Evolutionary conservation across 805 yeast genomes (phyloP), one percentile per base, ranked within the genome.

Genomic region (Suhomyces xylopsoci): DNA sequence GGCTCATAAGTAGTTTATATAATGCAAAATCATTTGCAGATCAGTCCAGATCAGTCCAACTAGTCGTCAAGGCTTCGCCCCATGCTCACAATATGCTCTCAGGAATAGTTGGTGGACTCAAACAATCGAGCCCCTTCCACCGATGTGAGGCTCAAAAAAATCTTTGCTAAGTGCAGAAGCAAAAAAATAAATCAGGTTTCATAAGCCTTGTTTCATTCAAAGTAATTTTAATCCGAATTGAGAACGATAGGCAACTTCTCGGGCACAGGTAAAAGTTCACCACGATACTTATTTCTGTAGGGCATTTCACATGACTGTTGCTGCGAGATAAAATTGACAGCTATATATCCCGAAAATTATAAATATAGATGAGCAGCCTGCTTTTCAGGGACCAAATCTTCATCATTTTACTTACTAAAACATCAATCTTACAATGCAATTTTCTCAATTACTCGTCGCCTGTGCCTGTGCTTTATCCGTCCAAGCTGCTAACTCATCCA

Each of bases 401-500:
- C 9, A 5, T 32, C 15, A 32, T 3, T 32, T 7, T n/a, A 32
- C 36, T 38, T 19, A 3, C 19, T 8, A 36, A 1, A 17, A 38
- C 14, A 19, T 8, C 24, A 38, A 38, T 19, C 24, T 22, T 7
- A 38, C 5, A 38, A 63, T 63, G 66, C 60, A 62, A 50, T 57
- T 62, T 54, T 53, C 65, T 48, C 58, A 58, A 52, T 50, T 62
- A 49, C 48, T 56, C 49, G 46, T 56, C 40, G 54, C 51, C 47
- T 58, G 62, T 25, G 56, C 60, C 25, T 53, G 55, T 43, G 64
- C 58, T 47, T 57, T 60, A 46, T 59, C 61, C 42, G 64, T 59
- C 24, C 64, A 58, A 28, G 65, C 64, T 49, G 64, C 62, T 25
- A 60, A 60, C 55, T 52, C 55, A 49, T 52, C 62, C 45, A 51